Percentiles rank a stretch among this genome's conserved stretches.
These are phyloP conservation scores for Chlamydomonas reinhardtii DNA, from an alignment of 163 green algal genomes.

Conservation along the genomic window DNA sequence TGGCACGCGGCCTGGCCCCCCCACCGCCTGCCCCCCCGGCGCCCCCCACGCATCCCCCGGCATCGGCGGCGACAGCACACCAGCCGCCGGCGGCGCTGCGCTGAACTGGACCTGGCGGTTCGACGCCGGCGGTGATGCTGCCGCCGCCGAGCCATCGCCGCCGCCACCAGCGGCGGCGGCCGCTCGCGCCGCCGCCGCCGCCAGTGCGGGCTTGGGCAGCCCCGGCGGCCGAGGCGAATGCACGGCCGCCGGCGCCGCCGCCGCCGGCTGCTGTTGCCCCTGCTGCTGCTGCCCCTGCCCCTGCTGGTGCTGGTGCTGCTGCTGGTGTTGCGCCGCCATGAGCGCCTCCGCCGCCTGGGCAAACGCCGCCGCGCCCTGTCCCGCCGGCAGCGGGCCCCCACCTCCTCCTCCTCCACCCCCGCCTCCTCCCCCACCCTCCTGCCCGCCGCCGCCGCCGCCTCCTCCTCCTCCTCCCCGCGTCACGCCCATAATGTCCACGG, in stretches of 20 bases:
- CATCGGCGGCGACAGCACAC: not conserved
- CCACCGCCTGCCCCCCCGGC: too few species aligned
- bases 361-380: not conserved
- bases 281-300: too few species aligned
- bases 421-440: not conserved
- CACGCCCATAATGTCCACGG: not conserved
- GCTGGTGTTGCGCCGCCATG: too few species aligned
- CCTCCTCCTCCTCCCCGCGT: not conserved
- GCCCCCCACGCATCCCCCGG: too few species aligned
- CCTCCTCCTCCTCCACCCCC: not conserved
- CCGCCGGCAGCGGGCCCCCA: not conserved
- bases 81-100: not conserved
- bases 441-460: not conserved
- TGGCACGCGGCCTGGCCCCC: too few species aligned
- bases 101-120: not conserved
- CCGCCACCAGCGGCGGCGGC: not conserved
- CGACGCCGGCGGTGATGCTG: not conserved
- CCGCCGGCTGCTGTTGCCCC: too few species aligned
- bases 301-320: too few species aligned
- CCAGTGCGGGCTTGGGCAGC: too few species aligned
- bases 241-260: too few species aligned
- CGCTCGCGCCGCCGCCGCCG: not conserved
- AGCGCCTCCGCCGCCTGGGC: not conserved
- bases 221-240: too few species aligned
- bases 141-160: not conserved